Percentiles rank a stretch among this genome's conserved stretches.
Evolutionary conservation across 805 yeast species (phyloP).

Genomic region (Tetrapisispora namnaoensis): DNA sequence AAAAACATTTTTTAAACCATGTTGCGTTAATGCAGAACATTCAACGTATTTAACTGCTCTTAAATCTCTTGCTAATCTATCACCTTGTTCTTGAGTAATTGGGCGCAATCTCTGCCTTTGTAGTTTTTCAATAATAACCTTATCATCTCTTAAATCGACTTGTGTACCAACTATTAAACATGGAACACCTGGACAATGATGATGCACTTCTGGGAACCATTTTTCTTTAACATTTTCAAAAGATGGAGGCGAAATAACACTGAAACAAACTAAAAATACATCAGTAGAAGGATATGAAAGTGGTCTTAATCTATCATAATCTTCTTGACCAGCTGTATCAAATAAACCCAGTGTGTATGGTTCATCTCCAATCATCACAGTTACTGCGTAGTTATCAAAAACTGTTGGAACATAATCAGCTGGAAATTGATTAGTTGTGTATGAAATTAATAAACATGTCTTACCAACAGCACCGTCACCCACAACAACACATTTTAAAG

Average conservation of each 20-base stretch:
- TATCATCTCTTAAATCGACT: conserved; percentile 89
- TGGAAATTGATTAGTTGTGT: conserved; percentile 94
- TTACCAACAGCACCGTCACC: conserved; percentile 99
- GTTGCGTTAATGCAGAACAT: conserved; percentile 94
- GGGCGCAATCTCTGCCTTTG: conserved; percentile 69
- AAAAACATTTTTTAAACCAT: conserved; percentile 94
- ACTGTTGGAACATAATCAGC: conserved; percentile 99
- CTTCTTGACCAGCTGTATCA: conserved; percentile 99
- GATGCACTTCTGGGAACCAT: conserved; percentile 98
- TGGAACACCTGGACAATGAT: conserved; percentile 97
- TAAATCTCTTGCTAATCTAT: conserved; percentile 83
- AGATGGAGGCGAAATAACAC: conserved; percentile 93
- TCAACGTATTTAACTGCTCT: conserved; percentile 95
- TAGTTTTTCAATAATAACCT: conserved; percentile 78
- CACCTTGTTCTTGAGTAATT: conserved; percentile 79
- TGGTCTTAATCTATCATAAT: conserved; percentile 94
- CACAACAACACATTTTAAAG: conserved; percentile 90
- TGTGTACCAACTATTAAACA: conserved; percentile 96
- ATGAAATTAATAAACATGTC: conserved; percentile 90
- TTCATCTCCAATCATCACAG: conserved; percentile 94
- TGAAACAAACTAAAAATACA: conserved; percentile 90
- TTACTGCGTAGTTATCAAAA: conserved; percentile 88
- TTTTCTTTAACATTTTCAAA: conserved; percentile 96
- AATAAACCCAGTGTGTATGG: conserved; percentile 95
- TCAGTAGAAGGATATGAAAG: conserved; percentile 95